Percentiles rank a stretch among this genome's conserved stretches.
Conservation (phyloP, 73 alveolate genomes). For the Breviolum minutum region DNA sequence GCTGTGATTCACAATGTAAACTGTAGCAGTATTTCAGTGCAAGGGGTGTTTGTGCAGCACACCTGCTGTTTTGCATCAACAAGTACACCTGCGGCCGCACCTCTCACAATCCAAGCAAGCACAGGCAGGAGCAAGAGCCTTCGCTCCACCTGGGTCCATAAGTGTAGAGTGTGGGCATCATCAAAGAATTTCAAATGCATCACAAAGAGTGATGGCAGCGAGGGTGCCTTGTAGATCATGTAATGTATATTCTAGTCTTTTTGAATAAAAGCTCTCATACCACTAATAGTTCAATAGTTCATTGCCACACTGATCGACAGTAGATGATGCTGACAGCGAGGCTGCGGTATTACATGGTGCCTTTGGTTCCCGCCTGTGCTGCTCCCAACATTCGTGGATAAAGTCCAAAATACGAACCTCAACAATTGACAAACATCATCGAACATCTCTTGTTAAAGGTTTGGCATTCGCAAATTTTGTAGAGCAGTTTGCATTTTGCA, state of each 20-base stretch:
- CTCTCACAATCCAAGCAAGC: slow-evolving; percentile 18
- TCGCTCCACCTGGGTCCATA: slow-evolving; percentile 9
- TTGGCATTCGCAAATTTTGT: background rate
- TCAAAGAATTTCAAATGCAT: background rate
- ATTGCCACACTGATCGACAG: too few relatives aligned
- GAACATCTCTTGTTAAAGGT: background rate
- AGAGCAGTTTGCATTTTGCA: background rate
- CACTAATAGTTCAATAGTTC: too few relatives aligned
- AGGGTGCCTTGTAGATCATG: background rate
- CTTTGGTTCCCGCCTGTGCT: background rate
- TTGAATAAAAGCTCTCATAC: too few relatives aligned
- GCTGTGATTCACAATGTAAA: background rate
- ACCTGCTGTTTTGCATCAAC: too few relatives aligned
- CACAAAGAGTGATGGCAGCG: background rate
- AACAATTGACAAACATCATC: background rate
- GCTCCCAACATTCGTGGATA: background rate
- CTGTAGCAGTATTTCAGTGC: background rate
- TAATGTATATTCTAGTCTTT: background rate
- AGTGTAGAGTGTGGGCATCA: background rate
- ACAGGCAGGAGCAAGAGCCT: slow-evolving; percentile 46
- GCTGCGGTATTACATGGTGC: too few relatives aligned
- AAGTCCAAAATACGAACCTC: slow-evolving; percentile 5
- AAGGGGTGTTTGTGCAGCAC: too few relatives aligned
- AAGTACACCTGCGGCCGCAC: background rate
- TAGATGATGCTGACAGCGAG: too few relatives aligned